Evolutionary conservation across 352 stramenopile genomes (phyloP), one percentile per base, ranked within the genome.

Genomic region (Phytopythium aichiense): DNA sequence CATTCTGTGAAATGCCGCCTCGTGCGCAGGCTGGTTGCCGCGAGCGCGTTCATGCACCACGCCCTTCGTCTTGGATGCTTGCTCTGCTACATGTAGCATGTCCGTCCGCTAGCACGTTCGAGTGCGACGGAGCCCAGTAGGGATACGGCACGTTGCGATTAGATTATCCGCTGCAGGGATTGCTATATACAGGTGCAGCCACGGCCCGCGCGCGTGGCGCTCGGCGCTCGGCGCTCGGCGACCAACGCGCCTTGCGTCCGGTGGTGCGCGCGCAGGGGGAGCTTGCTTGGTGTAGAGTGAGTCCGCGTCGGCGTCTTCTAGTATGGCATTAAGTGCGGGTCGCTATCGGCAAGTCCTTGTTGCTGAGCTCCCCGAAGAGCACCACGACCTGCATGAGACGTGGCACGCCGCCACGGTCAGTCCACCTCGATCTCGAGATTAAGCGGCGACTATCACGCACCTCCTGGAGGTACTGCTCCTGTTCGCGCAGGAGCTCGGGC

Each of bases 401-500:
- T 23, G 55, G 40, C 20, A 50, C 8, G 8, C 5, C 46, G 33
- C 20, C 22, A 18, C 37, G 45, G 9, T 31, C 4, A 25, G 28
- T 22, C 5, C 23, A 35, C 15, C 13, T 16, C 33, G 52, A 20
- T 11, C 16, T 38, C 52, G 52, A n/a, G n/a, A n/a, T n/a, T n/a
- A n/a, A n/a, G n/a, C n/a, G n/a, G n/a, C n/a, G n/a, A n/a, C n/a
- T n/a, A n/a, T 23, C 35, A 53, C 49, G 15, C 42, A 84, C 77
- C 66, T 80, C 62, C 43, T 65, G 37, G 23, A 84, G 67, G 46
- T 72, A 81, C 43, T 74, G 56, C 42, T 81, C 79, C 61, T 92
- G 83, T 57, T 92, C 83, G 31, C 71, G 73, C 46, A 92, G 61
- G 7, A 92, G 67, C 54, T 76, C 66, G 45, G 78, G 79, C 23